These are phyloP conservation scores for Galeopsis tetrahit DNA, from an alignment of 257 asterid species.

Conservation along the genomic window DNA sequence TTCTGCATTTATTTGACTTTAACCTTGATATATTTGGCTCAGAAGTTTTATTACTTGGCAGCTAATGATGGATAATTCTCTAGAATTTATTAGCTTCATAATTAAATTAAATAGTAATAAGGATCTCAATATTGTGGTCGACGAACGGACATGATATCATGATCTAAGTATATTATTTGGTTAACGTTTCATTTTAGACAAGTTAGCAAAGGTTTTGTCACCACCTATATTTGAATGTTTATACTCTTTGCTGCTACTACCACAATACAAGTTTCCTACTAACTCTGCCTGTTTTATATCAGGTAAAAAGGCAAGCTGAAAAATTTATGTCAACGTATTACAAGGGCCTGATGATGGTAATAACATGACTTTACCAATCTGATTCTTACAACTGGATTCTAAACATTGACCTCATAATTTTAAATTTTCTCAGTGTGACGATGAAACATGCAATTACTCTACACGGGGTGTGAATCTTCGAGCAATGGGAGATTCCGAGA, in stretches of 20 bases:
- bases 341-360: slow-evolving; percentile 88
- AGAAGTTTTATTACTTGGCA: background rate
- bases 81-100: background rate
- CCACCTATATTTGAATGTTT: slow-evolving; percentile 19
- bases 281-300: slow-evolving; percentile 39
- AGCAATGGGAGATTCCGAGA: slow-evolving; percentile 71
- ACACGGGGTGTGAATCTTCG: slow-evolving; percentile 82
- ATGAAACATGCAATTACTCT: slow-evolving; percentile 87
- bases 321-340: slow-evolving; percentile 71
- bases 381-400: slow-evolving; percentile 34
- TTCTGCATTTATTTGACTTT: background rate
- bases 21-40: slow-evolving; percentile 8
- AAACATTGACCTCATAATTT: slow-evolving; percentile 18
- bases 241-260: slow-evolving; percentile 10
- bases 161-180: background rate
- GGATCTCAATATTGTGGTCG: background rate
- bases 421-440: slow-evolving; percentile 69
- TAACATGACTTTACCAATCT: slow-evolving; percentile 30
- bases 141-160: too few species aligned
- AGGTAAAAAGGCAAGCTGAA: slow-evolving; percentile 93
- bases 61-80: background rate
- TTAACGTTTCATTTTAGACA: slow-evolving; percentile 16
- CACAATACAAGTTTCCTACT: background rate
- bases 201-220: background rate
- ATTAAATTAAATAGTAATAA: background rate